Evolutionary conservation across 768 basidiomycete species (phyloP).

Genomic region (Auricularia auricula-judae): DNA sequence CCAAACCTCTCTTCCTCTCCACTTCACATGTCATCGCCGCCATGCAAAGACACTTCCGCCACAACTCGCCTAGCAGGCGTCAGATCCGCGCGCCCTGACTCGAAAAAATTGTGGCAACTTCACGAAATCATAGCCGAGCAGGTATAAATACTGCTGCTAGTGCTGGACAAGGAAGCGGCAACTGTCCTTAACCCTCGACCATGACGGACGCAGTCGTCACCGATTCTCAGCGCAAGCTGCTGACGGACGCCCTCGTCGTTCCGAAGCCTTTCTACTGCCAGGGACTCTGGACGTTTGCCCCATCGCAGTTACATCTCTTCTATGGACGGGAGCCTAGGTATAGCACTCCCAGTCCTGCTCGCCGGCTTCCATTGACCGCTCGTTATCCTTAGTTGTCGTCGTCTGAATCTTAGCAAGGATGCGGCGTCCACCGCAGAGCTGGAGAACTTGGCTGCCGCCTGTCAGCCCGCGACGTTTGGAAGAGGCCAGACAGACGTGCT

Average conservation of each 20-base stretch:
- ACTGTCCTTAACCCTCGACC: no score
- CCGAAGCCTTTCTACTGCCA: neutral
- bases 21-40: no score
- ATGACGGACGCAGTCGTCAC: neutral
- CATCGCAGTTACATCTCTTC: neutral
- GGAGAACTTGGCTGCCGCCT: constrained; percentile 8
- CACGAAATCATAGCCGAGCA: no score
- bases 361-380: neutral
- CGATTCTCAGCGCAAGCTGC: neutral
- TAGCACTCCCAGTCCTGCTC: neutral
- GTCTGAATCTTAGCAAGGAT: constrained; percentile 6
- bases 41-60: no score
- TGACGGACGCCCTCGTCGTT: neutral
- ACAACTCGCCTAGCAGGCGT: no score
- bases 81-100: no score
- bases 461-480: constrained; percentile 15
- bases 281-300: neutral
- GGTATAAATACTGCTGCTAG: no score
- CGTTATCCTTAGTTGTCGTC: neutral
- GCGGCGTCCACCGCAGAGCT: constrained; percentile 4
- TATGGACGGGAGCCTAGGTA: neutral
- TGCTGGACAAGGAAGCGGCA: no score
- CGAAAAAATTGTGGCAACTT: no score
- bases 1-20: no score
- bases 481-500: constrained; percentile 10